Evolutionary conservation across 257 asterid species (phyloP).

Genomic region (Nemophila menziesii): DNA sequence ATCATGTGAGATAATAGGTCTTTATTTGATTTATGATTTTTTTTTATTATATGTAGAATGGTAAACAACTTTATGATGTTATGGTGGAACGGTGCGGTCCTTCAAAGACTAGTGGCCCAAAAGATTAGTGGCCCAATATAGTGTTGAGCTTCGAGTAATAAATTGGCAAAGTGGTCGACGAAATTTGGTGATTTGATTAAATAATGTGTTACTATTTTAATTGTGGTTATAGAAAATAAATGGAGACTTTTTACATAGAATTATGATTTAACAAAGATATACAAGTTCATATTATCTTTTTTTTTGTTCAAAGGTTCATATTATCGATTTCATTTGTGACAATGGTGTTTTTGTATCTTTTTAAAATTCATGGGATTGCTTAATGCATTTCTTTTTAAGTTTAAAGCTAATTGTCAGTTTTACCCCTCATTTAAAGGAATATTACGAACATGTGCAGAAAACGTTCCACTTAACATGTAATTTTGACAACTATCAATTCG

Average conservation of each 20-base stretch:
- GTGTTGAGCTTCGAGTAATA: constrained; percentile 19
- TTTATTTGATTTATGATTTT: constrained; percentile 3
- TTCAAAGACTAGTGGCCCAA: constrained; percentile 63
- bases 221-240: background rate
- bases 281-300: background rate
- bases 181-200: background rate
- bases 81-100: constrained; percentile 77
- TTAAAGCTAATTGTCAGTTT: no score
- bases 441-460: no score
- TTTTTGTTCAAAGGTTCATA: no score
- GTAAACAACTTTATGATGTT: constrained; percentile 68
- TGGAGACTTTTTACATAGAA: background rate
- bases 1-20: background rate
- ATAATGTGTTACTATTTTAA: background rate
- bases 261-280: no score
- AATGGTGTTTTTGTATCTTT: no score
- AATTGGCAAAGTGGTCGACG: background rate
- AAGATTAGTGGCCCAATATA: no score
- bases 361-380: no score
- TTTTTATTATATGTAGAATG: constrained; percentile 33
- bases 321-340: no score
- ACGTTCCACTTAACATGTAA: no score
- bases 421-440: no score
- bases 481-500: no score
- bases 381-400: no score